Base-by-base conservation (phyloP, 2,329 filamentous ascomycete species). In the Trichoderma sp. region DNA sequence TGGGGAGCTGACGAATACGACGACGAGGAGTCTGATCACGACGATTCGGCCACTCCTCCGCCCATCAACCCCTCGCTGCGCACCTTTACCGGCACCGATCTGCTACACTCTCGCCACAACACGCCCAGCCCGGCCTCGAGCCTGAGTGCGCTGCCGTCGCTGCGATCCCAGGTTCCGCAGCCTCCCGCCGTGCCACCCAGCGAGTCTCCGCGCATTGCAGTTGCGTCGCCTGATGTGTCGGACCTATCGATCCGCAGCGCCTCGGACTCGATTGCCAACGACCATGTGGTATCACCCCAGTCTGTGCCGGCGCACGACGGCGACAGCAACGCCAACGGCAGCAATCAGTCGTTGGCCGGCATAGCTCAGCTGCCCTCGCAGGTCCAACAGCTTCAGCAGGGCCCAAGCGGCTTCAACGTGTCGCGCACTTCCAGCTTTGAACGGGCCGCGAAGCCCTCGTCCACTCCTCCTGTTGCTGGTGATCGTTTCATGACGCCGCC, bases 1-100 rank as follows among this genome's bases (percentile, higher is more conserved):
- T 97, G 95, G 94, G 95, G 93, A 43, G 91, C 85, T 68, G 89
- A 91, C 43, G 87, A 90, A n/a, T 87, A 89, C 66, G 85, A 86
- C 43, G 75, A 86, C 43, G 75, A 77, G 8, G 80, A 83, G 53
- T 79, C 80, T 31, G 79, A 82, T 61, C 81, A 83, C 37, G 74
- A 73, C 19, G 8, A 5, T 6, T 19, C 40, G 40, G 73, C 77
- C 70, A 75, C 69, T 13, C 62, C 55, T 27, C 68, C 63, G 37
- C 70, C 27, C 49, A 64, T 69, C 19, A 57, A 58, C 37, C 53
- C 68, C 11, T 49, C 37, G 49, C 55, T 66, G 61, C 68, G 68
- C 60, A 69, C 66, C 19, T 68, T 62, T 37, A 57, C 66, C 19
- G 68, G 68, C 37, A 68, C 62, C 63, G 62, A 70, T 27, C 52